Percentiles rank a stretch among this genome's conserved stretches.
Evolutionary conservation across 345 rosid genomes (phyloP).

Genomic region (Gossypium ekmanianum): DNA sequence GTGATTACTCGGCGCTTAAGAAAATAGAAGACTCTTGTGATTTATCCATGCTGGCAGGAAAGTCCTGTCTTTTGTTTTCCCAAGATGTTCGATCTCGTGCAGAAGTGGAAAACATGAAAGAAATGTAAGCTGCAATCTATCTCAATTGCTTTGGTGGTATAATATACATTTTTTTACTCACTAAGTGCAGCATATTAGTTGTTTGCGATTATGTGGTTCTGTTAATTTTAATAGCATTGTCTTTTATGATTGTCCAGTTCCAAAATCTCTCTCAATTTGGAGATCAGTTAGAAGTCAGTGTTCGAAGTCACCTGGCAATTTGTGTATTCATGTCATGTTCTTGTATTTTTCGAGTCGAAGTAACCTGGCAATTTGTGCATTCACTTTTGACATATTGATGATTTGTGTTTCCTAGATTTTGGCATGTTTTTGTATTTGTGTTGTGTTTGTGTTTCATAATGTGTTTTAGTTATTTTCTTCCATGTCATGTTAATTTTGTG

Average conservation of each 20-base stretch:
- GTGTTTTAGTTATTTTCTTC: too few species aligned
- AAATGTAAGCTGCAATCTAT: slow-evolving; percentile 49
- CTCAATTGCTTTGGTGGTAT: slow-evolving; percentile 12
- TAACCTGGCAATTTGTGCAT: too few species aligned
- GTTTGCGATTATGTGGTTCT: slow-evolving; percentile 9
- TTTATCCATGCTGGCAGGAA: slow-evolving; percentile 37
- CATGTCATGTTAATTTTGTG: too few species aligned
- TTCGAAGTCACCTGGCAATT: too few species aligned
- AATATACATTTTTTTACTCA: slow-evolving; percentile 15
- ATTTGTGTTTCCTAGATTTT: too few species aligned
- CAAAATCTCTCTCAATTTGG: not conserved
- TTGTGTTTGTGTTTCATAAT: too few species aligned
- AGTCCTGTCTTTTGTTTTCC: slow-evolving; percentile 55
- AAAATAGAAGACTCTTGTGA: not conserved
- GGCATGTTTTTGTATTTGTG: too few species aligned
- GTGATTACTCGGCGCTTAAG: not conserved
- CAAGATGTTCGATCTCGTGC: slow-evolving; percentile 53
- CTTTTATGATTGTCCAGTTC: not conserved
- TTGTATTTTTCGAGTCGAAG: too few species aligned
- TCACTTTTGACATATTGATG: too few species aligned
- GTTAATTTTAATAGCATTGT: slow-evolving; percentile 4
- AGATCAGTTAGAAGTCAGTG: not conserved
- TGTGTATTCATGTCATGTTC: too few species aligned
- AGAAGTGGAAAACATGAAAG: slow-evolving; percentile 63
- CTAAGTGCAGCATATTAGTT: not conserved